Evolutionary conservation across 495 filamentous ascomycete species (phyloP).

Genomic region (Poronia punctata): DNA sequence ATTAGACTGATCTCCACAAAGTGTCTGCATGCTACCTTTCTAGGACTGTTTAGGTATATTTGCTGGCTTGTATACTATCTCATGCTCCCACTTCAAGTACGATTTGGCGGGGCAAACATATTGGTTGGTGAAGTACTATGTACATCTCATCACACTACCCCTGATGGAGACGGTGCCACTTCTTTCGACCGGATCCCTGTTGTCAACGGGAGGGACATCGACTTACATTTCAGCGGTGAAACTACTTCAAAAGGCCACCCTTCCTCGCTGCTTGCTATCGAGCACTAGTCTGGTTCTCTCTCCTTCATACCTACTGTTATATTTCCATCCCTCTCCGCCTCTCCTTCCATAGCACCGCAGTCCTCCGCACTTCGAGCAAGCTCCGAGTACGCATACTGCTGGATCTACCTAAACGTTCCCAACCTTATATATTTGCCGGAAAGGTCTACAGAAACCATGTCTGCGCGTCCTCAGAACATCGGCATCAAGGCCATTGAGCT

Average conservation of each 20-base stretch:
- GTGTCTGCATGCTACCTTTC: too few relatives aligned
- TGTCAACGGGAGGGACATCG: conserved; percentile 3
- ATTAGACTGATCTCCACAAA: too few relatives aligned
- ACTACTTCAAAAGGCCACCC: conserved; percentile 10
- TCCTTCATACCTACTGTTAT: conserved; percentile 1
- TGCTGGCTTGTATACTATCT: too few relatives aligned
- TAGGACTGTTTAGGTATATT: too few relatives aligned
- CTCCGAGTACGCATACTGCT: too few relatives aligned
- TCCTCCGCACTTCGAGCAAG: background rate
- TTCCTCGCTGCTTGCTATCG: conserved; percentile 6
- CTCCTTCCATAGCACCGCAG: conserved; percentile 1
- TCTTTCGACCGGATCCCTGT: too few relatives aligned
- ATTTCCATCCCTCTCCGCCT: background rate
- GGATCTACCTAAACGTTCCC: background rate
- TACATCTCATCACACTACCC: too few relatives aligned
- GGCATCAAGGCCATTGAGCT: conserved; percentile 99
- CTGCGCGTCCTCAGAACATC: conserved; percentile 85
- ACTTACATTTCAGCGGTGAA: conserved; percentile 16
- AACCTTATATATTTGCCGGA: conserved; percentile 13
- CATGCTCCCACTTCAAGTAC: too few relatives aligned
- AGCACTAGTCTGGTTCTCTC: background rate
- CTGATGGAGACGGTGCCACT: too few relatives aligned
- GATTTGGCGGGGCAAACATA: too few relatives aligned
- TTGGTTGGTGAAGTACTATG: too few relatives aligned
- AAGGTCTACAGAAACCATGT: conserved; percentile 54